Evolutionary conservation across 2,329 filamentous ascomycete genomes (phyloP).

Genomic region (Ophiosphaerella narmari): DNA sequence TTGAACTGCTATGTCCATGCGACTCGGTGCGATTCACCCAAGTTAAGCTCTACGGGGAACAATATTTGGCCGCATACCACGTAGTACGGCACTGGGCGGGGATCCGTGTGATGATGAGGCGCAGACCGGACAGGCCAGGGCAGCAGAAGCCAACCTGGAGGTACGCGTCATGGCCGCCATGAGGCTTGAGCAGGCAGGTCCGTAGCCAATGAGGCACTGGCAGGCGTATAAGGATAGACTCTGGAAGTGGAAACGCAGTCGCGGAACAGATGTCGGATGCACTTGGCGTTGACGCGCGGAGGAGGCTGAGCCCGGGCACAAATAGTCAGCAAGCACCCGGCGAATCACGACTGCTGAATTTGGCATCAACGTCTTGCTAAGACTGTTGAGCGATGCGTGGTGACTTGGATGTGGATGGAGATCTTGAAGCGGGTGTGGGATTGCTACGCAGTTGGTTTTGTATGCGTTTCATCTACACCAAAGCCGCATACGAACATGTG

Average conservation of each 20-base stretch:
- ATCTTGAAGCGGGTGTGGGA: background rate
- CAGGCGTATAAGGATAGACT: slow-evolving; percentile 13
- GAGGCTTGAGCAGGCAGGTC: slow-evolving; percentile 14
- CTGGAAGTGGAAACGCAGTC: slow-evolving; percentile 1
- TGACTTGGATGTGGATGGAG: background rate
- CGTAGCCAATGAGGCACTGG: slow-evolving; percentile 8
- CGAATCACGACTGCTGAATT: slow-evolving; percentile 14
- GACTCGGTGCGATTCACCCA: slow-evolving; percentile 1
- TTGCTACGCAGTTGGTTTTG: too few relatives aligned
- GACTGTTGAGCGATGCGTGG: background rate
- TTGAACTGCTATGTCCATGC: background rate
- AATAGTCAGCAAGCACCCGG: slow-evolving; percentile 5
- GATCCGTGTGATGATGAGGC: slow-evolving; percentile 26
- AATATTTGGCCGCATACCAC: slow-evolving; percentile 19
- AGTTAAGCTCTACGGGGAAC: background rate
- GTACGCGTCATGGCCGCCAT: slow-evolving; percentile 36
- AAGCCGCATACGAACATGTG: too few relatives aligned
- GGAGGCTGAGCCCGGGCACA: slow-evolving; percentile 21
- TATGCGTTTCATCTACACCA: too few relatives aligned
- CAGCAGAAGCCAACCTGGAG: slow-evolving; percentile 15
- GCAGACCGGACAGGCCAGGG: slow-evolving; percentile 23
- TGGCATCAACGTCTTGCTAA: background rate
- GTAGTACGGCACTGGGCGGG: slow-evolving; percentile 19
- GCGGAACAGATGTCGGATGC: slow-evolving; percentile 3
- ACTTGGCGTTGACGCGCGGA: slow-evolving; percentile 24